Conservation (phyloP, 495 filamentous ascomycete species). For the Entonaema liquescens region DNA sequence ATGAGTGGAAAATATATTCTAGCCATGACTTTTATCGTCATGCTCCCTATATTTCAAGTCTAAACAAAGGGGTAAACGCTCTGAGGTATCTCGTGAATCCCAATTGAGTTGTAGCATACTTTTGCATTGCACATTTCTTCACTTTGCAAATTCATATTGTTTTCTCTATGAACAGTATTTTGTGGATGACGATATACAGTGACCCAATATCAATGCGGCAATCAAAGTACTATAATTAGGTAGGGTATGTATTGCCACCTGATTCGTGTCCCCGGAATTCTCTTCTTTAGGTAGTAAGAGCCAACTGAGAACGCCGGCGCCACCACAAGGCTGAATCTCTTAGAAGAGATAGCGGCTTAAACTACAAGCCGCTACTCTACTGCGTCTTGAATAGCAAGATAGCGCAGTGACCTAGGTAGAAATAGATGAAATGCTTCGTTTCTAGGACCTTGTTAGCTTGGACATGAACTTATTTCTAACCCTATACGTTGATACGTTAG, state of each 20-base stretch:
- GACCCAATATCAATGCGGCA: constrained; percentile 4
- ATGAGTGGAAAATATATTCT: neutral
- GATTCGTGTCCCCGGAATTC: neutral
- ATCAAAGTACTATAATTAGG: constrained; percentile 1
- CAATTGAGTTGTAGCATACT: neutral
- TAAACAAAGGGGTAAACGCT: no score
- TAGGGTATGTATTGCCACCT: neutral
- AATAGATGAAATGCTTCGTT: constrained; percentile 99
- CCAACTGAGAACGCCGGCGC: neutral
- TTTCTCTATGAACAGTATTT: constrained; percentile 12
- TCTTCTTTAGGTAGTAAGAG: constrained; percentile 10
- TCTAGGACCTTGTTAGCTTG: constrained; percentile 63
- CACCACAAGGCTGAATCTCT: neutral
- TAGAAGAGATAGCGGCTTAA: constrained; percentile 5
- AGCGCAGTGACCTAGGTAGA: constrained; percentile 98
- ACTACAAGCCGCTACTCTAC: constrained; percentile 54
- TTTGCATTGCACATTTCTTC: constrained; percentile 1
- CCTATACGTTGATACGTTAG: neutral
- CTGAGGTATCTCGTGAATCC: no score
- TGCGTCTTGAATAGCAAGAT: constrained; percentile 99
- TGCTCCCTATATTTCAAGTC: neutral
- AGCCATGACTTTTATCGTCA: neutral
- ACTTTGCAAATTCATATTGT: constrained; percentile 12
- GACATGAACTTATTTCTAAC: neutral
- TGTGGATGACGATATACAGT: constrained; percentile 10